phyloP scores from a whole-genome alignment of 2,329 filamentous ascomycete species.

The Ploettnerulaceae sp. region DNA sequence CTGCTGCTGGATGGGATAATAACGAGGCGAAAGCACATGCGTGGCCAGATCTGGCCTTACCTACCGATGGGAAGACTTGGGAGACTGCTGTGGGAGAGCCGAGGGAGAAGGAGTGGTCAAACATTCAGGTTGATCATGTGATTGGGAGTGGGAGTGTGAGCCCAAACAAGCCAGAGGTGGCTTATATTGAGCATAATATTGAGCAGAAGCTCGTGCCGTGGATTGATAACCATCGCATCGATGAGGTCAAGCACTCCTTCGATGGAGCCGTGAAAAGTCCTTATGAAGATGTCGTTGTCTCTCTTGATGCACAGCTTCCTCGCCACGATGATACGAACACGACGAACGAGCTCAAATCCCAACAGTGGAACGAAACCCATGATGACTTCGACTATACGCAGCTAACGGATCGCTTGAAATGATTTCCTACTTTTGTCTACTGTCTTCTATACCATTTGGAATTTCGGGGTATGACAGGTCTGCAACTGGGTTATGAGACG shows the following conservation, averaged over 20 bases:
- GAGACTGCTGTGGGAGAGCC: slow-evolving; percentile 3
- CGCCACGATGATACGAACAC: neutral
- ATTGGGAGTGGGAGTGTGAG: slow-evolving; percentile 3
- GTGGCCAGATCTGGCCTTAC: slow-evolving; percentile 15
- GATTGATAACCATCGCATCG: slow-evolving; percentile 10
- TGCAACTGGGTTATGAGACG: no score
- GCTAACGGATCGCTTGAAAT: slow-evolving; percentile 17
- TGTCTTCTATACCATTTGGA: neutral
- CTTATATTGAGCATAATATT: slow-evolving; percentile 16
- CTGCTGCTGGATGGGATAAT: slow-evolving; percentile 13
- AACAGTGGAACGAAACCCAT: slow-evolving; percentile 7
- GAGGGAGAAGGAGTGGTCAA: slow-evolving; percentile 12
- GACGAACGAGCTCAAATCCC: neutral
- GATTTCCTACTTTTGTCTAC: neutral
- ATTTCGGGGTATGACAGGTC: neutral
- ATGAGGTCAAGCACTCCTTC: neutral
- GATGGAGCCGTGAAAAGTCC: neutral
- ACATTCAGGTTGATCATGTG: neutral
- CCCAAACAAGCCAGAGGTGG: no score
- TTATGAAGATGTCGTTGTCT: neutral
- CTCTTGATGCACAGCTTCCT: neutral
- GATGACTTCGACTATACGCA: slow-evolving; percentile 20
- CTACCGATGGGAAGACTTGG: slow-evolving; percentile 6
- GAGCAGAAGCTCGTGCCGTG: slow-evolving; percentile 18
- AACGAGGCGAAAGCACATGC: slow-evolving; percentile 7